These are phyloP conservation scores for Populus ilicifolia DNA, from an alignment of 345 rosid genomes.

Conservation along the genomic window DNA sequence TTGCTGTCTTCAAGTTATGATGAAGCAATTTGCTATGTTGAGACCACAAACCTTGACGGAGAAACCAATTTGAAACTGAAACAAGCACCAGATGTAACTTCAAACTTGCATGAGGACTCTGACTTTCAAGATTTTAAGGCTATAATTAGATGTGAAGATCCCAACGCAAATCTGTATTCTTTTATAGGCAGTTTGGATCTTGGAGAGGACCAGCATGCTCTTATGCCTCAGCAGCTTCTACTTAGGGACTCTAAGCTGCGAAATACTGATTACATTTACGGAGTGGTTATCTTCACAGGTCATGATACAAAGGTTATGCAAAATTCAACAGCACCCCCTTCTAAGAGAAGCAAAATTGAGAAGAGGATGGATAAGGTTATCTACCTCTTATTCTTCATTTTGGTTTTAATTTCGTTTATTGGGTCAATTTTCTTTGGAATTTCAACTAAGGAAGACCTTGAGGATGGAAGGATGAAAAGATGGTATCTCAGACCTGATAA, in stretches of 20 bases:
- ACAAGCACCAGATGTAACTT: constrained; percentile 66
- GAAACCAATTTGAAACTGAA: constrained; percentile 91
- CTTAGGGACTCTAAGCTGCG: constrained; percentile 85
- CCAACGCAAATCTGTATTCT: constrained; percentile 80
- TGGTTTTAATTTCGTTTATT: constrained; percentile 58
- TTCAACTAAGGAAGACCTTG: constrained; percentile 58
- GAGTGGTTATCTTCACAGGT: constrained; percentile 85
- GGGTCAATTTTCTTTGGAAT: constrained; percentile 80
- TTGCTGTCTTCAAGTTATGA: constrained; percentile 77
- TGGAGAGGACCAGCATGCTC: constrained; percentile 62
- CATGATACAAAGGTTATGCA: constrained; percentile 90
- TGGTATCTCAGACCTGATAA: constrained; percentile 95
- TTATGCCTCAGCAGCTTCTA: constrained; percentile 85
- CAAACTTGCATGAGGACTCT: constrained; percentile 56
- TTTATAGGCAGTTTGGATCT: constrained; percentile 71
- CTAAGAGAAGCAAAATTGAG: constrained; percentile 91
- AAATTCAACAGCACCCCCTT: constrained; percentile 86
- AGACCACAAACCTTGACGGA: constrained; percentile 91
- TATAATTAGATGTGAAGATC: constrained; percentile 82
- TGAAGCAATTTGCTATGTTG: constrained; percentile 94
- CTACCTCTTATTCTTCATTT: constrained; percentile 56
- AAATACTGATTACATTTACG: constrained; percentile 80
- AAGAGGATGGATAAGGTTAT: constrained; percentile 75
- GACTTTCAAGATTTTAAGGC: constrained; percentile 62
- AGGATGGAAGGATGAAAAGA: constrained; percentile 68